A percentile compares a stretch with the other conserved stretches of the same genome.
These are phyloP conservation scores for Crithidia thermophila DNA, from an alignment of 208 protist genomes.

Conservation along the genomic window DNA sequence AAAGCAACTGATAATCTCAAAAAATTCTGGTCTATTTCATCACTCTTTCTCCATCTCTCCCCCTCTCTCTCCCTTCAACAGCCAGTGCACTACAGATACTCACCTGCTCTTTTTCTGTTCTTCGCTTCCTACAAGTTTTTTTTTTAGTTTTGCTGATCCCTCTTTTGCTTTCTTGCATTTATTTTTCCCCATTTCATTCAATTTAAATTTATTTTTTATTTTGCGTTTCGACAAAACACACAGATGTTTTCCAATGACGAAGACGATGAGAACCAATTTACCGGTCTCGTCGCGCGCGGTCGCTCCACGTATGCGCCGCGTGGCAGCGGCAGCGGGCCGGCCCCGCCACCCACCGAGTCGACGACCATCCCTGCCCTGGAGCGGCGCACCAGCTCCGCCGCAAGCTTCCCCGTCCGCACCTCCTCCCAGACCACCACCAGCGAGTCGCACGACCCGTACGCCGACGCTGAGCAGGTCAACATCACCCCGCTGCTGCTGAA, in stretches of 20 bases:
- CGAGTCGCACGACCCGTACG: slow-evolving; percentile 16
- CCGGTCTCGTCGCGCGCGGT: slow-evolving; percentile 18
- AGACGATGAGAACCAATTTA: slow-evolving; percentile 16
- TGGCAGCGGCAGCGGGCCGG: neutral
- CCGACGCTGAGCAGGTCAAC: slow-evolving; percentile 12
- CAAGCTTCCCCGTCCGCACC: slow-evolving; percentile 5
- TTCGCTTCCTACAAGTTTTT: too few relatives aligned
- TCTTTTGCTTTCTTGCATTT: slow-evolving; percentile 4
- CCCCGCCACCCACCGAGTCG: neutral
- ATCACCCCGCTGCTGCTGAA: slow-evolving; percentile 14
- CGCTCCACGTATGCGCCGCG: slow-evolving; percentile 1
- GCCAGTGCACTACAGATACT: too few relatives aligned
- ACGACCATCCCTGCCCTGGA: neutral
- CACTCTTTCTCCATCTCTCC: neutral
- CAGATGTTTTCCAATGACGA: slow-evolving; percentile 11
- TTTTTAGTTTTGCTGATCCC: too few relatives aligned
- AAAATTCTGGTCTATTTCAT: too few relatives aligned
- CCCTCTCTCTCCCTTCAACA: neutral
- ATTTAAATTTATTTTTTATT: neutral
- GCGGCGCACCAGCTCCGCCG: neutral
- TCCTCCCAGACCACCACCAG: slow-evolving; percentile 11
- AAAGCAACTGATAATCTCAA: too few relatives aligned
- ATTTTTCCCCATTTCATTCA: neutral
- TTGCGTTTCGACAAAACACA: neutral
- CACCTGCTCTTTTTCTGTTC: neutral